A percentile compares a stretch with the other conserved stretches of the same genome.
phyloP scores from a whole-genome alignment of 306 rosid genomes.

The Vigna unguiculata region DNA sequence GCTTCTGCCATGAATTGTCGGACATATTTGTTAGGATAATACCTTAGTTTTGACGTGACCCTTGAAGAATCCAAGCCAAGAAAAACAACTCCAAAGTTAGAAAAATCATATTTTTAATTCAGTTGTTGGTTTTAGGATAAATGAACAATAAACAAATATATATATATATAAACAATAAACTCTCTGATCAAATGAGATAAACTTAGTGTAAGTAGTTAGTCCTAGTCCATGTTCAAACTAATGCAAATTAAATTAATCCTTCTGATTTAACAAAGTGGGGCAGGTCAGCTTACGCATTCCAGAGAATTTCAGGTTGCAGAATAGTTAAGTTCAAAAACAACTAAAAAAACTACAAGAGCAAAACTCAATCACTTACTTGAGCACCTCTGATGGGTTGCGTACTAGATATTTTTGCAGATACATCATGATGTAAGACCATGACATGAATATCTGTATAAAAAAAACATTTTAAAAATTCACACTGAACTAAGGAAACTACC shows the following conservation, averaged over 20 bases:
- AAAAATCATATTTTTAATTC: constrained; percentile 23
- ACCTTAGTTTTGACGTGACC: constrained; percentile 74
- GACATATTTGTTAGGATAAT: constrained; percentile 79
- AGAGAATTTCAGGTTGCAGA: constrained; percentile 9
- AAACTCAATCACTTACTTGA: constrained; percentile 70
- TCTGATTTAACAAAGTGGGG: constrained; percentile 38
- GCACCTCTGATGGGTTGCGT: constrained; percentile 58
- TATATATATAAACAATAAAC: background rate
- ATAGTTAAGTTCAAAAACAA: constrained; percentile 31
- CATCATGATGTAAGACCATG: constrained; percentile 91
- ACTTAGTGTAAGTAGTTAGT: constrained; percentile 14
- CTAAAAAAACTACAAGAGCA: constrained; percentile 18
- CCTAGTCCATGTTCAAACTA: constrained; percentile 10
- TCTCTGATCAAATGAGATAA: constrained; percentile 20
- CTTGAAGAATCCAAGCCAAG: constrained; percentile 53
- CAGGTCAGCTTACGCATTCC: constrained; percentile 17
- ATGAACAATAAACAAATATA: background rate
- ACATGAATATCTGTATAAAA: constrained; percentile 73
- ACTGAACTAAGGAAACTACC: constrained; percentile 23
- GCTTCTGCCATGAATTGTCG: constrained; percentile 88
- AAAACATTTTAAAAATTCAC: constrained; percentile 18
- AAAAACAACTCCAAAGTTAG: constrained; percentile 33
- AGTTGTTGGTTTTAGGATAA: constrained; percentile 19
- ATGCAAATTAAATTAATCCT: constrained; percentile 23
- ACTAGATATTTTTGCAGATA: constrained; percentile 78